Evolutionary conservation across 345 rosid species (phyloP).

Genomic region (Gossypium ekmanianum): DNA sequence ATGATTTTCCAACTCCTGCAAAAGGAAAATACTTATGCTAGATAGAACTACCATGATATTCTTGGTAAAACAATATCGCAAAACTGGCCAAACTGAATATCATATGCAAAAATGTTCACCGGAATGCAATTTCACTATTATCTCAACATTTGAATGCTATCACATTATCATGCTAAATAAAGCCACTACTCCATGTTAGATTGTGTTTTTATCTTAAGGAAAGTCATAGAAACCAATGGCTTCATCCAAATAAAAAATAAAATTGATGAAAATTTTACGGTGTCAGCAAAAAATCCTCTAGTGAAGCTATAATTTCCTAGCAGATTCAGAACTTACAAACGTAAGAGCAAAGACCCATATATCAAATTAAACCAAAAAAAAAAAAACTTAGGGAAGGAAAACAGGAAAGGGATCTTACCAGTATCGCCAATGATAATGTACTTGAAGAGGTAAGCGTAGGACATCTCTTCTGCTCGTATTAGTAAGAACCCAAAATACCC

Average conservation of each 20-base stretch:
- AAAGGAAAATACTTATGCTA: background rate
- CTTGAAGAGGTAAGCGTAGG: slow-evolving; percentile 7
- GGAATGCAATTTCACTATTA: background rate
- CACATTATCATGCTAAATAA: background rate
- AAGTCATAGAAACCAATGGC: background rate
- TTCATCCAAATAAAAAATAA: background rate
- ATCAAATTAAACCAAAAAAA: background rate
- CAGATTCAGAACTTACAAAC: background rate
- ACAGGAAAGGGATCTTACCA: background rate
- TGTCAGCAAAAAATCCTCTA: background rate
- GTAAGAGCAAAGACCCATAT: background rate
- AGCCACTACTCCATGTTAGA: background rate
- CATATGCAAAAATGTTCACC: background rate
- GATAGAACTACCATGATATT: background rate
- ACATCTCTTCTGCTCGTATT: background rate
- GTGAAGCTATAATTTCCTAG: background rate
- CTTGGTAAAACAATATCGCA: background rate
- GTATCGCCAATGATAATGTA: slow-evolving; percentile 3
- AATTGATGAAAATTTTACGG: background rate
- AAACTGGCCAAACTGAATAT: background rate
- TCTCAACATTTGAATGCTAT: background rate
- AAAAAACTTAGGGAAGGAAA: slow-evolving; percentile 1
- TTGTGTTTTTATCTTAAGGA: background rate
- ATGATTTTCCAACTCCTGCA: slow-evolving; percentile 5
- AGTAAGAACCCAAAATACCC: background rate